Conservation (phyloP, 768 basidiomycete genomes). For the Russula emetica region DNA sequence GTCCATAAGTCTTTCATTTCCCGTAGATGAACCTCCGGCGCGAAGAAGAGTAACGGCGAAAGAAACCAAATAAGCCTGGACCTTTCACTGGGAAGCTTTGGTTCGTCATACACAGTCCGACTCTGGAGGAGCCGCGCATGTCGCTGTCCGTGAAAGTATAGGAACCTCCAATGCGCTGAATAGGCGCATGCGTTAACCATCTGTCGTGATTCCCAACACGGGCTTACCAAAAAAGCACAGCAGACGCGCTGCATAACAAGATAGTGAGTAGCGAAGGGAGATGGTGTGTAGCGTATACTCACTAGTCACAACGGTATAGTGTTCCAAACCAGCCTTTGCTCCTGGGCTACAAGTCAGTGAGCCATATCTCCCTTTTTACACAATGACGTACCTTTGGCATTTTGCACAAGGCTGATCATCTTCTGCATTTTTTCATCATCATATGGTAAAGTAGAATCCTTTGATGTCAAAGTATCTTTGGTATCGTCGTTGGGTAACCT, state of each 20-base stretch:
- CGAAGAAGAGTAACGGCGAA: slow-evolving; percentile 14
- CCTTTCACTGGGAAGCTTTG: background rate
- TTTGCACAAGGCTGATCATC: slow-evolving; percentile 14
- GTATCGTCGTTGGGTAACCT: background rate
- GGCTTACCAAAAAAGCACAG: slow-evolving; percentile 18
- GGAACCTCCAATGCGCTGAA: slow-evolving; percentile 20
- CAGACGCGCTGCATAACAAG: slow-evolving; percentile 4
- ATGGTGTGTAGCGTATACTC: background rate
- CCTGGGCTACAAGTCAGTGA: background rate
- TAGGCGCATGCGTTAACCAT: background rate
- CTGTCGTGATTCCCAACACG: background rate
- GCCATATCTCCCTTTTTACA: too few species aligned
- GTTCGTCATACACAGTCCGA: background rate
- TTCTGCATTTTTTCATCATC: slow-evolving; percentile 7
- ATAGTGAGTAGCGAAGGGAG: background rate
- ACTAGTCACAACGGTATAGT: slow-evolving; percentile 13
- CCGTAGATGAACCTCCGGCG: slow-evolving; percentile 15
- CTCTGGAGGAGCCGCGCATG: slow-evolving; percentile 3
- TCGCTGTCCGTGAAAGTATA: slow-evolving; percentile 19
- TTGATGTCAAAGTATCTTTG: slow-evolving; percentile 18
- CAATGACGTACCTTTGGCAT: slow-evolving; percentile 9
- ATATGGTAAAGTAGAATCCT: slow-evolving; percentile 22
- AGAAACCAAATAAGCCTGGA: slow-evolving; percentile 7
- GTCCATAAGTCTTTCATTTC: slow-evolving; percentile 14
- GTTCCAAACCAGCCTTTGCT: slow-evolving; percentile 1